These are phyloP conservation scores for Penicillium turbatum DNA, from an alignment of 495 filamentous ascomycete species.

Conservation along the genomic window DNA sequence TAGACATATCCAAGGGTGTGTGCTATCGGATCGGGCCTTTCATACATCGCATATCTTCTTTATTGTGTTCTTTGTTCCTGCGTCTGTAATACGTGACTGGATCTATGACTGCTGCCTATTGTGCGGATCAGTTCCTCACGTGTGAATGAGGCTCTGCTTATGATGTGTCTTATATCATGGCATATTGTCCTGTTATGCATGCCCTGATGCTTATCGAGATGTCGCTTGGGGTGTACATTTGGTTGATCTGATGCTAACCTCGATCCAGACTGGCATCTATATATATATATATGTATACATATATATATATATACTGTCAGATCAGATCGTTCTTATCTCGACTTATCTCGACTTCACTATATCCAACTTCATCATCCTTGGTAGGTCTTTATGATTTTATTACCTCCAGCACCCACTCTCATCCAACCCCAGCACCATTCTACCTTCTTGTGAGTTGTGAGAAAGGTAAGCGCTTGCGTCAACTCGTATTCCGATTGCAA, in stretches of 20 bases:
- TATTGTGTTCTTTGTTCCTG: slow-evolving; percentile 7
- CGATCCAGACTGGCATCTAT: not conserved
- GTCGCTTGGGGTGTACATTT: not conserved
- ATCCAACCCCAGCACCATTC: not conserved
- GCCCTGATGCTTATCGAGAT: not conserved
- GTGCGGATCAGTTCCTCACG: not conserved
- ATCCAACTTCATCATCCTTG: not conserved
- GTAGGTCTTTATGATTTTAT: not conserved
- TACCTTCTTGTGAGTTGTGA: not conserved
- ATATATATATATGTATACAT: not conserved
- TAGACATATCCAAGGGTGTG: not conserved
- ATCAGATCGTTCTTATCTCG: too few species aligned
- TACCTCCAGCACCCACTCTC: not conserved
- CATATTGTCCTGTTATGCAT: not conserved
- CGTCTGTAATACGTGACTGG: not conserved
- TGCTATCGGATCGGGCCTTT: not conserved
- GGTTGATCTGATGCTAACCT: not conserved
- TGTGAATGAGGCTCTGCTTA: slow-evolving; percentile 1
- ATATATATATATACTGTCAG: not conserved
- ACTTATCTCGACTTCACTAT: not conserved
- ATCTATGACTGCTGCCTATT: not conserved
- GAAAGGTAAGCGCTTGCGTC: not conserved
- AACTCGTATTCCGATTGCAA: slow-evolving; percentile 4
- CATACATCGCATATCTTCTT: not conserved
- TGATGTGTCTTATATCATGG: not conserved